Evolutionary conservation across 2,329 filamentous ascomycete species (phyloP).

Genomic region (Tolypocladium pustulatum): DNA sequence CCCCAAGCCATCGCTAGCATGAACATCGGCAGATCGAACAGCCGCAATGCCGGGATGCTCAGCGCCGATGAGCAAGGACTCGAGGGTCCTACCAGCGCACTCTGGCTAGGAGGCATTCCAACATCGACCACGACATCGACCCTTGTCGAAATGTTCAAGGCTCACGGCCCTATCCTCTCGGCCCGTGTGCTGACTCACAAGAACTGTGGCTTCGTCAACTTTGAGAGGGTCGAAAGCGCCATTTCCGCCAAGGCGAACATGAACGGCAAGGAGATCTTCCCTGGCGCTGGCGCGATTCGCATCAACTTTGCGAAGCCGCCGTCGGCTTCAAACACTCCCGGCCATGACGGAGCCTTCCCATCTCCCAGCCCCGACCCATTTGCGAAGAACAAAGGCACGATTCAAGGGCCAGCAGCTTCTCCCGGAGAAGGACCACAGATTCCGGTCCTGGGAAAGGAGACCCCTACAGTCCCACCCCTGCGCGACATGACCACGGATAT

Average conservation of each 20-base stretch:
- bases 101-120: slow-evolving; percentile 97
- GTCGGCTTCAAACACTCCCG: slow-evolving; percentile 79
- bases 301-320: slow-evolving; percentile 98
- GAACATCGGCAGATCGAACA: slow-evolving; percentile 57
- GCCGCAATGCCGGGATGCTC: slow-evolving; percentile 57
- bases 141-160: slow-evolving; percentile 86
- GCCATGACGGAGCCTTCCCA: slow-evolving; percentile 75
- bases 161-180: slow-evolving; percentile 84
- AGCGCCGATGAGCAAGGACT: slow-evolving; percentile 67
- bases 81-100: slow-evolving; percentile 80
- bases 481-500: slow-evolving; percentile 75
- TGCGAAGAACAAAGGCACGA: slow-evolving; percentile 41
- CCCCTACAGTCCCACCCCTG: slow-evolving; percentile 61
- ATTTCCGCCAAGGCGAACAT: slow-evolving; percentile 77
- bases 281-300: slow-evolving; percentile 83
- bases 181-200: slow-evolving; percentile 94
- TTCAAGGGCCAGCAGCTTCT: slow-evolving; percentile 18
- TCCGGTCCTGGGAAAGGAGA: slow-evolving; percentile 22
- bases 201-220: slow-evolving; percentile 98
- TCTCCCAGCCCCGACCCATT: slow-evolving; percentile 88
- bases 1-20: slow-evolving; percentile 75
- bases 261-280: slow-evolving; percentile 97
- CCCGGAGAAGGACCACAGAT: slow-evolving; percentile 25
- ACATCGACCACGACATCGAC: slow-evolving; percentile 95
- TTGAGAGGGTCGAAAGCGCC: slow-evolving; percentile 82